Base-by-base conservation (phyloP, 345 rosid species). In the Cardamine resedifolia region DNA sequence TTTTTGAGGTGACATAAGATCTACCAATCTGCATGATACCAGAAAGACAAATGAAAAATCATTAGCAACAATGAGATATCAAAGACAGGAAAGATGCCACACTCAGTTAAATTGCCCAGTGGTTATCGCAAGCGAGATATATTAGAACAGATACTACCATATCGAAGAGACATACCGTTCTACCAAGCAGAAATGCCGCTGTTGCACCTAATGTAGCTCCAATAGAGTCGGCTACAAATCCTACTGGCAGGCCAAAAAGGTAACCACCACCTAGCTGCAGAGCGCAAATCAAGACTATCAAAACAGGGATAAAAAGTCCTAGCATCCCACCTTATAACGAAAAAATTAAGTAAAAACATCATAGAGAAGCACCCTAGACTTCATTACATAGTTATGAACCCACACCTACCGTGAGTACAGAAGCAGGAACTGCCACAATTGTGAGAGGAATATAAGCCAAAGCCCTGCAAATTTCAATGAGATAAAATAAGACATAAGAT, bases 191-290 rank as follows among this genome's bases (percentile, higher is more conserved):
- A 75, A 96, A 96, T 66, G 99, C 99, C 64, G 98, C 96, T 56
- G 90, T 90, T 6, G 99, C 96, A 70, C 99, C 99, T 68, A 90
- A 28, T 26, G 96, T 86, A 53, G 98, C 97, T 78, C 99, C 99
- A 68, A 92, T 69, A 38, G 99, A 96, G 80, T 96, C 98, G 48
- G 99, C 96, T 77, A 96, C 68, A 80, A 96, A 92, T 38, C 99
- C 99, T 73, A 96, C 81, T n/a, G 94, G 96, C 71, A 92, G 78
- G 45, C 99, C 99, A 78, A 90, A 96, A 73, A 96, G 96, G 81
- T 96, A 96, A 64, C 99, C 99, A 57, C 99, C 99, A 38, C 99
- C 99, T 73, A 96, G 97, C 99, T 95, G 87, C 62, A 71, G 60
- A 66, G 21, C 34, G 59, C 49, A 72, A 33, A 33, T 19, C 10